Conservation (phyloP, 805 yeast genomes). For the Metschnikowia koreensis region DNA sequence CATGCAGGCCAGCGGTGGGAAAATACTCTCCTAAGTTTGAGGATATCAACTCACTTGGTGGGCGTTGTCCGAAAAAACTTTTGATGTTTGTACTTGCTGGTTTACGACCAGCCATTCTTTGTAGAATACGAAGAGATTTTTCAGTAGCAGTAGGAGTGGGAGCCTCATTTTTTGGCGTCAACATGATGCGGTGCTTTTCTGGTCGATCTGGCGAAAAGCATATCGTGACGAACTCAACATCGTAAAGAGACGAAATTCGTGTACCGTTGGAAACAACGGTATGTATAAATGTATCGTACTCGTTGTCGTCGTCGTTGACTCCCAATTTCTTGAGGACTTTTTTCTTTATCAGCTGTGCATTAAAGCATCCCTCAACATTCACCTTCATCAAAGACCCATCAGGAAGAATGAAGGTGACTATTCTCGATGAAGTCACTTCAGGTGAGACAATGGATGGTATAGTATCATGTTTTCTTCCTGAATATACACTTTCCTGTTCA, state of each 20-base stretch:
- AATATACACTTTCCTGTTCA: slow-evolving; percentile 2
- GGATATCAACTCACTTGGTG: slow-evolving; percentile 89
- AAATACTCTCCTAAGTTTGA: slow-evolving; percentile 87
- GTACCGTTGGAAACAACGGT: slow-evolving; percentile 25
- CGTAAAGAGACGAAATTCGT: slow-evolving; percentile 51
- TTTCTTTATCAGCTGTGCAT: slow-evolving; percentile 73
- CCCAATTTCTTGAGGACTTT: slow-evolving; percentile 62
- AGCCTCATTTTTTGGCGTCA: slow-evolving; percentile 60
- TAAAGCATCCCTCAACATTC: slow-evolving; percentile 74
- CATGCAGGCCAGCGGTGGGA: slow-evolving; percentile 74
- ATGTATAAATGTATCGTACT: slow-evolving; percentile 62
- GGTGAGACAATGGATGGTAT: slow-evolving; percentile 3
- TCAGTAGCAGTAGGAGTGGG: slow-evolving; percentile 64
- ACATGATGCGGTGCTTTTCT: slow-evolving; percentile 67
- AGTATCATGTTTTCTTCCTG: background rate
- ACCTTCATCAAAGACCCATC: slow-evolving; percentile 71
- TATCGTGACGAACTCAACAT: slow-evolving; percentile 77
- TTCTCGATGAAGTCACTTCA: slow-evolving; percentile 3
- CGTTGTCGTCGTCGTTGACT: slow-evolving; percentile 40
- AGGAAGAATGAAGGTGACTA: slow-evolving; percentile 66
- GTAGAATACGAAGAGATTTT: slow-evolving; percentile 49
- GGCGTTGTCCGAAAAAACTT: slow-evolving; percentile 80
- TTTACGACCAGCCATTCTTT: slow-evolving; percentile 17
- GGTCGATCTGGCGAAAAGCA: slow-evolving; percentile 72
- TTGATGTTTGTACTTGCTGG: slow-evolving; percentile 29